Conservation (phyloP, 148 eudicot genomes). For the Cornus florida region DNA sequence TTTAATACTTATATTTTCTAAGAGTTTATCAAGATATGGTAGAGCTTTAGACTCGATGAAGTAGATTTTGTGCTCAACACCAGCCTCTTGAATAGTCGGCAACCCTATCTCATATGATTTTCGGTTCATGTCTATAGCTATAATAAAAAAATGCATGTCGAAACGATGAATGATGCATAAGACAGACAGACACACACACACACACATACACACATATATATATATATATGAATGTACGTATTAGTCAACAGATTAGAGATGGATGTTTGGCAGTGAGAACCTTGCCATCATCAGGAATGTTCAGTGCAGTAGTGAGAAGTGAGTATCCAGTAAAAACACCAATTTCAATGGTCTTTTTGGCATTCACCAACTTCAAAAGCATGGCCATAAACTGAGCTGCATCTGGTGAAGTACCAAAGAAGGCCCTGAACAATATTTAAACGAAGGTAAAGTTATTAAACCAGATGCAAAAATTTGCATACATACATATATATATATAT, state of each 20-base stretch:
- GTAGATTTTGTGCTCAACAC: slow-evolving; percentile 15
- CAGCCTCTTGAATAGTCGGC: slow-evolving; percentile 10
- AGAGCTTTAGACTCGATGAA: slow-evolving; percentile 15
- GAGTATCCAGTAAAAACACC: slow-evolving; percentile 48
- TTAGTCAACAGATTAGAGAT: too few species aligned
- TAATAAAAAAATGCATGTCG: background rate
- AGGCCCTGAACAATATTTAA: slow-evolving; percentile 11
- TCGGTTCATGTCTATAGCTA: slow-evolving; percentile 3
- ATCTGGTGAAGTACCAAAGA: slow-evolving; percentile 21
- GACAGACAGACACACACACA: too few species aligned
- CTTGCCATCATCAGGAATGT: slow-evolving; percentile 45
- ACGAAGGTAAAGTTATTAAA: background rate
- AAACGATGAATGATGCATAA: background rate
- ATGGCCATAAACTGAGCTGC: slow-evolving; percentile 35
- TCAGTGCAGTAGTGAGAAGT: slow-evolving; percentile 46
- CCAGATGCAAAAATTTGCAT: background rate
- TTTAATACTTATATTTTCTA: background rate
- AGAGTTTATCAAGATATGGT: background rate
- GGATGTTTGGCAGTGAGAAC: background rate
- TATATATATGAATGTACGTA: too few species aligned
- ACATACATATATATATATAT: background rate
- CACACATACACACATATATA: too few species aligned
- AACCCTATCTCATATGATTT: slow-evolving; percentile 15
- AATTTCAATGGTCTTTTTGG: slow-evolving; percentile 43
- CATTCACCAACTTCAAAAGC: slow-evolving; percentile 29